Conservation (phyloP, 129 eudicot genomes). For the sunflower (Helianthus annuus) region HanXRQr2.0-SUNRISE NC_035449.2:69749869-69750368, state of each 20-base stretch:
- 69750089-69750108: neutral
- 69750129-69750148: neutral
- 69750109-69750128: neutral
- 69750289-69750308: slow-evolving; percentile 99
- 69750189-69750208: slow-evolving; percentile 92
- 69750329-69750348: slow-evolving; percentile 96
- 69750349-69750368: slow-evolving; percentile 79
- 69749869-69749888: slow-evolving; percentile 21
- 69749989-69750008: neutral
- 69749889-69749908: neutral
- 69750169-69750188: slow-evolving; percentile 88
- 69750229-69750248: slow-evolving; percentile 89
- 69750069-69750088: neutral
- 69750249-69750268: slow-evolving; percentile 90
- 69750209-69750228: slow-evolving; percentile 99
- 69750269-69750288: slow-evolving; percentile 96
- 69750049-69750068: neutral
- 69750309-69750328: slow-evolving; percentile 99
- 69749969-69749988: neutral
- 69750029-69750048: neutral
- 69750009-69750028: neutral
- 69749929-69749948: neutral
- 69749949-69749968: neutral
- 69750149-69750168: neutral
- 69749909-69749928: neutral